phyloP scores from a whole-genome alignment of 2,329 filamentous ascomycete species.

The Aspergillus quadricinctus region DNA sequence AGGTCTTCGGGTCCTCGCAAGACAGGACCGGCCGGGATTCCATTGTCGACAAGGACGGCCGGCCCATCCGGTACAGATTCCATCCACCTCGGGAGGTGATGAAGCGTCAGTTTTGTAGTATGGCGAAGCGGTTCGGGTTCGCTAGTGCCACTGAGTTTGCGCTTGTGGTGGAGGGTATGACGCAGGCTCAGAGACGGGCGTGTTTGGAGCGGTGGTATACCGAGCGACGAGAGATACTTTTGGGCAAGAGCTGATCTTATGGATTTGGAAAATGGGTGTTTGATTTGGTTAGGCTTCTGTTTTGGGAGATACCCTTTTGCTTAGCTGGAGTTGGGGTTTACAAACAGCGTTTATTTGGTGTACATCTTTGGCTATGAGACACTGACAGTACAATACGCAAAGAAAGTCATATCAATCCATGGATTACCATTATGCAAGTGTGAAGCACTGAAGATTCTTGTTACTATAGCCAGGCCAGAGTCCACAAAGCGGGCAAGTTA shows the following conservation, averaged over 20 bases:
- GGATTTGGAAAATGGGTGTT: neutral
- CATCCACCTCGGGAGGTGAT: constrained; percentile 71
- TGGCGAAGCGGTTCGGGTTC: constrained; percentile 78
- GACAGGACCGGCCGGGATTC: constrained; percentile 2
- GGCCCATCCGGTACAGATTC: constrained; percentile 56
- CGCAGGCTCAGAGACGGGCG: constrained; percentile 71
- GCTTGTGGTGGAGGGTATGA: constrained; percentile 84
- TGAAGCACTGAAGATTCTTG: neutral
- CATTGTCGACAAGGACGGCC: constrained; percentile 30
- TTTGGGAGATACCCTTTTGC: neutral
- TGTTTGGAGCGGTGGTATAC: constrained; percentile 79
- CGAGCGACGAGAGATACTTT: constrained; percentile 52
- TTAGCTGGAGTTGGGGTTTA: neutral
- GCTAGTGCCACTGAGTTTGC: constrained; percentile 77
- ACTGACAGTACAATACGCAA: neutral
- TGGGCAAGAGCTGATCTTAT: constrained; percentile 1
- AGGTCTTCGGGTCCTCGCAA: constrained; percentile 30
- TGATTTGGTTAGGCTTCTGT: neutral
- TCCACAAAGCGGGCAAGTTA: constrained; percentile 86
- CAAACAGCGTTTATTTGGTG: neutral
- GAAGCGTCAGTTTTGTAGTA: constrained; percentile 81
- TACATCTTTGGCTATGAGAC: neutral
- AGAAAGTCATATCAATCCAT: neutral
- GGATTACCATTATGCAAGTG: neutral
- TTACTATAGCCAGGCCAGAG: constrained; percentile 83